A percentile compares a stretch with the other conserved stretches of the same genome.
Evolutionary conservation across 2,329 filamentous ascomycete genomes (phyloP).

Genomic region (Pyrenochaeta sp.): DNA sequence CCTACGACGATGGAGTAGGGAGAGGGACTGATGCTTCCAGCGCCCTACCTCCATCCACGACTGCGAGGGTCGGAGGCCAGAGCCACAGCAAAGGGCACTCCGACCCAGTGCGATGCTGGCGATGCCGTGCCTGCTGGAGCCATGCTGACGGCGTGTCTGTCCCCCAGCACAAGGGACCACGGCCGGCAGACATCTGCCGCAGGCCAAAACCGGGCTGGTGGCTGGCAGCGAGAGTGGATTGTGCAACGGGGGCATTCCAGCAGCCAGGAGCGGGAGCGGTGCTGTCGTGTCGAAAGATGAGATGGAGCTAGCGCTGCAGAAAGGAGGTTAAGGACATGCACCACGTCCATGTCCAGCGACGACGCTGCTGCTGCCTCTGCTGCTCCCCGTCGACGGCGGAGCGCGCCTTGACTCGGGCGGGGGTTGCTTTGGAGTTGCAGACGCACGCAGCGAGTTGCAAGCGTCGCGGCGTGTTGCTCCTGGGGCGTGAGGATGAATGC

Average conservation of each 20-base stretch:
- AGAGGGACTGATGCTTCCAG: no score
- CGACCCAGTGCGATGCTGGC: conserved; percentile 26
- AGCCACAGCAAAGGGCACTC: conserved; percentile 32
- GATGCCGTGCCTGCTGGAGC: conserved; percentile 37
- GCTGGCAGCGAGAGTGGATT: conserved; percentile 29
- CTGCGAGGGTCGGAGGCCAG: no score
- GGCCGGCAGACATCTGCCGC: conserved; percentile 42
- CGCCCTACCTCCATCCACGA: no score
- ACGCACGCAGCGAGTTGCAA: no score
- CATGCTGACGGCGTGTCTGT: conserved; percentile 34
- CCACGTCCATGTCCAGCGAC: conserved; percentile 26
- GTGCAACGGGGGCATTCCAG: conserved; percentile 35
- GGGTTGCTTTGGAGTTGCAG: no score
- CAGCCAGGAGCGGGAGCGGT: conserved; percentile 33
- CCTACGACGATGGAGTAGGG: no score
- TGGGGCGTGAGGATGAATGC: no score
- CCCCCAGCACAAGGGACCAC: conserved; percentile 34
- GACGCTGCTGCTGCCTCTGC: conserved; percentile 3
- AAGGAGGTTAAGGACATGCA: conserved; percentile 29
- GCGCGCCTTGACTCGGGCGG: no score
- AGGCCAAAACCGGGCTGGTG: conserved; percentile 43
- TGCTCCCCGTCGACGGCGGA: no score
- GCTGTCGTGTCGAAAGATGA: conserved; percentile 26
- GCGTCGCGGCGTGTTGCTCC: no score
- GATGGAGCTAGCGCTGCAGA: conserved; percentile 33